These are phyloP conservation scores for Berberis thunbergii DNA, from an alignment of 164 flowering plant genomes.

Conservation along the genomic window DNA sequence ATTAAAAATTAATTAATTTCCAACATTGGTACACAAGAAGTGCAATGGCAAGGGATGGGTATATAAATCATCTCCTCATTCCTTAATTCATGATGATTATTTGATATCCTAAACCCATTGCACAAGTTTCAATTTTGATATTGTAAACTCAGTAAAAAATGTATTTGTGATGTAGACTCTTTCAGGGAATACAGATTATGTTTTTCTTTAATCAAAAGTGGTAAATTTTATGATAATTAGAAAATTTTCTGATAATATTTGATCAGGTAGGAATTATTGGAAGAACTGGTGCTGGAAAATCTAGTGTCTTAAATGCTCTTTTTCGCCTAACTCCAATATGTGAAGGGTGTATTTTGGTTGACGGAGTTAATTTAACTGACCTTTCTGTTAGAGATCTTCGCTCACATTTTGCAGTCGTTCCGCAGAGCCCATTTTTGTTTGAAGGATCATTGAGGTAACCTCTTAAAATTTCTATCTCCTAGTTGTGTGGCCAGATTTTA, in stretches of 20 bases:
- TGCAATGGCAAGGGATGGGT: too few relatives aligned
- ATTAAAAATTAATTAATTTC: too few relatives aligned
- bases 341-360: constrained; percentile 63
- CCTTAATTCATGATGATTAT: too few relatives aligned
- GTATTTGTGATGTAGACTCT: too few relatives aligned
- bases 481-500: background rate
- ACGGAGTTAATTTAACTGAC: constrained; percentile 44
- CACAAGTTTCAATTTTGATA: too few relatives aligned
- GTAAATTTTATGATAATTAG: background rate
- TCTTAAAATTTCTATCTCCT: background rate
- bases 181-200: too few relatives aligned
- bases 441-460: constrained; percentile 72
- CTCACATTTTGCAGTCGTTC: constrained; percentile 70
- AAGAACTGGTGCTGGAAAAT: constrained; percentile 99
- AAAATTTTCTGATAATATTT: background rate
- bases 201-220: too few relatives aligned
- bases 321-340: constrained; percentile 77
- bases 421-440: constrained; percentile 91
- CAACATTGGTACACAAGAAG: too few relatives aligned
- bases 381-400: constrained; percentile 73
- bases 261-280: constrained; percentile 89
- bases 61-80: too few relatives aligned
- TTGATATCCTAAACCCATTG: too few relatives aligned
- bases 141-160: too few relatives aligned
- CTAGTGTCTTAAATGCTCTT: constrained; percentile 80